These are phyloP conservation scores for Wallacemonas collosoma DNA, from an alignment of 208 protist species.

Conservation along the genomic window DNA sequence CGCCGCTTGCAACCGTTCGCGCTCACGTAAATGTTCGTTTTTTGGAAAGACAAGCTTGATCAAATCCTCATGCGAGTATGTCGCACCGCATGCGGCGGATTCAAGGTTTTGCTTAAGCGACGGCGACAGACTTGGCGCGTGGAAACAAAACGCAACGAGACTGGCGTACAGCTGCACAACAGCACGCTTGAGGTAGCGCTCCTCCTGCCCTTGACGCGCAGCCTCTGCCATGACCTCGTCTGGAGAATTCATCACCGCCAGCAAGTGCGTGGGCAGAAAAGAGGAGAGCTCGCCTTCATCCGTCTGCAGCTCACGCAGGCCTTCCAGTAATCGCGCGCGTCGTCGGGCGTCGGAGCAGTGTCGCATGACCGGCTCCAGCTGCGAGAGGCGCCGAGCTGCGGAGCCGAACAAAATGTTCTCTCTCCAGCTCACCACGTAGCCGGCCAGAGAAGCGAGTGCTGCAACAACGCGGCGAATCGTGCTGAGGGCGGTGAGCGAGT, in stretches of 20 bases:
- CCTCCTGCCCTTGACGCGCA: constrained; percentile 35
- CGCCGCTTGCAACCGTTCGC: constrained; percentile 19
- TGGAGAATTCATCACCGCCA: constrained; percentile 42
- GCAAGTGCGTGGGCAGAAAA: constrained; percentile 47
- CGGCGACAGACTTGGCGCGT: constrained; percentile 43
- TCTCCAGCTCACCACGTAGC: constrained; percentile 30
- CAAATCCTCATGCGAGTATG: constrained; percentile 28
- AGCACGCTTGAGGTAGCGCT: constrained; percentile 46
- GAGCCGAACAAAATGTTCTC: constrained; percentile 52
- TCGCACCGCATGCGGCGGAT: constrained; percentile 24
- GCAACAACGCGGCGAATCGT: constrained; percentile 38
- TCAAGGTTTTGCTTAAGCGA: constrained; percentile 45
- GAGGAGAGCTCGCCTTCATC: constrained; percentile 37
- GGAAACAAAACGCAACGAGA: constrained; percentile 48
- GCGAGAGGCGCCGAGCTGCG: constrained; percentile 36
- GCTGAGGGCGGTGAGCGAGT: constrained; percentile 54
- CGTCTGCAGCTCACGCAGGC: constrained; percentile 66
- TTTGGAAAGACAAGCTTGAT: constrained; percentile 50
- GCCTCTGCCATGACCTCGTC: constrained; percentile 48
- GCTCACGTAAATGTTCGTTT: constrained; percentile 46
- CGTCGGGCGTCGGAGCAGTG: constrained; percentile 33
- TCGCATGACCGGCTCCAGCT: constrained; percentile 51
- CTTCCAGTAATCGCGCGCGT: constrained; percentile 51
- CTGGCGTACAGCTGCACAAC: constrained; percentile 55
- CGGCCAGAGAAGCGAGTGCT: constrained; percentile 26